A percentile compares a stretch with the other conserved stretches of the same genome.
These are phyloP conservation scores for Venturia asperata DNA, from an alignment of 2,329 filamentous ascomycete genomes.

Conservation along the genomic window DNA sequence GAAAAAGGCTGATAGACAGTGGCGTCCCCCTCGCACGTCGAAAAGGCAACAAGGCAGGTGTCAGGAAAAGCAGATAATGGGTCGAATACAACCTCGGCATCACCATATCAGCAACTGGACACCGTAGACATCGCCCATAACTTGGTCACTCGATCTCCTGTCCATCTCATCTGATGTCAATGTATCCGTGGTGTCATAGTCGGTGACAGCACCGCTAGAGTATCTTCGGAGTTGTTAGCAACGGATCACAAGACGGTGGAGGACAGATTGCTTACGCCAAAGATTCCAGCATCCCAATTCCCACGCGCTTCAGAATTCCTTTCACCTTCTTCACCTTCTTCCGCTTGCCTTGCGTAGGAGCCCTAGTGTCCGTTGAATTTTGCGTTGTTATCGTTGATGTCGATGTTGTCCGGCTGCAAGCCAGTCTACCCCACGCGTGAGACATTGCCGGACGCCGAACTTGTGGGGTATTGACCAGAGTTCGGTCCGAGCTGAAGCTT, in stretches of 20 bases:
- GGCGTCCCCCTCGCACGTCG: not conserved
- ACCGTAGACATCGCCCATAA: slow-evolving; percentile 2
- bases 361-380: not conserved
- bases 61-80: not conserved
- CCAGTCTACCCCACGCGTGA: not conserved
- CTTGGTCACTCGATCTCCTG: not conserved
- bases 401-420: not conserved
- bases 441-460: not conserved
- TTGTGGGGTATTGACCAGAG: not conserved
- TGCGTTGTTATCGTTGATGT: not conserved
- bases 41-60: not conserved
- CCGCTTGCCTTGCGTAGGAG: not conserved
- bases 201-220: not conserved
- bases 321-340: not conserved
- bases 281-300: slow-evolving; percentile 1
- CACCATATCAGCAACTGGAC: not conserved
- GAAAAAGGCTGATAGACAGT: too few species aligned
- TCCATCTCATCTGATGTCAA: not conserved
- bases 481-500: slow-evolving; percentile 1
- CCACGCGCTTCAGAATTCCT: not conserved
- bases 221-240: not conserved
- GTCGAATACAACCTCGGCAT: not conserved
- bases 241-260: not conserved
- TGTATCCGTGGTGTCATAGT: not conserved
- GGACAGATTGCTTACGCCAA: not conserved